Base-by-base conservation (phyloP, 2,329 filamentous ascomycete species). In the Acephala macrosclerotiorum region DNA sequence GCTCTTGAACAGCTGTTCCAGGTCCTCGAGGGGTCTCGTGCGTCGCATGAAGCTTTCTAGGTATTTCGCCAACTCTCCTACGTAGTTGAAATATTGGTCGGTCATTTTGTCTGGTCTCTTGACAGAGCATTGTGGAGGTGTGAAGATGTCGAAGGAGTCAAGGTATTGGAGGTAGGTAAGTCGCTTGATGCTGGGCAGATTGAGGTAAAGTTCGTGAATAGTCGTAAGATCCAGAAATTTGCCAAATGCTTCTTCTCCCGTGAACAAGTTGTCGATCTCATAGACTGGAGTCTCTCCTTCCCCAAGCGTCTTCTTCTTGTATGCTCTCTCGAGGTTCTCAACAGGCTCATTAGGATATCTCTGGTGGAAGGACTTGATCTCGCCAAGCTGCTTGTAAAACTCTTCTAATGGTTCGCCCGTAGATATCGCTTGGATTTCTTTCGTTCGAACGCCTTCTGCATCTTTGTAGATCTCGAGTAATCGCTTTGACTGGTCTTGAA, bases 321-420 rank as follows among this genome's bases (percentile, higher is more conserved):
- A 99, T 40, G 94, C 92, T 72, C 91, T 88, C 80, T 99, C 96
- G 16, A 97, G 88, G 74, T 98, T 97, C 79, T 99, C 96, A 57
- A 97, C 92, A 35, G 92, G 93, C 77, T 97, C 93, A 79, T 97
- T 96, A 0, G 95, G 95, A 75, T 99, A 97, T 73, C 91, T 89
- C 66, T 90, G 87, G 79, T 99, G 94, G 77, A 97, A 96, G 57
- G 92, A 89, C 75, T 94, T 96, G 74, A 97, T 91, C 29, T 90
- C 87, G 64, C 87, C 84, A 18, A 97, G 82, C 75, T 97, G 92
- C 71, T 90, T 92, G 83, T 97, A 95, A 80, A 99, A 99, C 69
- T 94, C 90, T 51, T 94, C 92, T 77, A 97, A 93, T 0, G 93
- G 88, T 72, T 98, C 95, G 70, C 93, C 94, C 0, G 89, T 91